phyloP scores from a whole-genome alignment of 345 rosid species.

The Moricandia arvensis region DNA sequence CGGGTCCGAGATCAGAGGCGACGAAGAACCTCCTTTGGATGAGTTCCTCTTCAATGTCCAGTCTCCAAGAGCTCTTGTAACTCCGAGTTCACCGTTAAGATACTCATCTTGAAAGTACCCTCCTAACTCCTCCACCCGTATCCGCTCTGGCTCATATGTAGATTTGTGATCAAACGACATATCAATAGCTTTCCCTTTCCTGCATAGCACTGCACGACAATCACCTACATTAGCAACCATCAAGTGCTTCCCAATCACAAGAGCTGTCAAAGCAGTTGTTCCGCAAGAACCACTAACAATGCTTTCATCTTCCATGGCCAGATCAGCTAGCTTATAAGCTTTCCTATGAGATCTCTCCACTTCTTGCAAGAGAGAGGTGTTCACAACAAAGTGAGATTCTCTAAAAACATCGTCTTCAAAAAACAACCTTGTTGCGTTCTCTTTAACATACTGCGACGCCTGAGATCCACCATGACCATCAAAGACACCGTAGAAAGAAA shows the following conservation, averaged over 20 bases:
- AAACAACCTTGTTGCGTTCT: constrained; percentile 72
- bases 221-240: constrained; percentile 92
- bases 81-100: constrained; percentile 64
- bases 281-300: constrained; percentile 60
- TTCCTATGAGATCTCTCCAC: constrained; percentile 59
- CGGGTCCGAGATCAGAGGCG: constrained; percentile 84
- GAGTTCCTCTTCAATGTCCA: constrained; percentile 62
- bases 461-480: constrained; percentile 88
- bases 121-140: constrained; percentile 61
- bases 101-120: constrained; percentile 66
- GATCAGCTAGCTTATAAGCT: constrained; percentile 72
- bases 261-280: constrained; percentile 84
- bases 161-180: constrained; percentile 86
- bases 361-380: constrained; percentile 34
- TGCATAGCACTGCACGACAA: constrained; percentile 83
- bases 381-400: neutral
- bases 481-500: constrained; percentile 82
- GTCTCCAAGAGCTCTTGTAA: constrained; percentile 84
- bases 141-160: constrained; percentile 51
- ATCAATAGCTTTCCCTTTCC: constrained; percentile 57
- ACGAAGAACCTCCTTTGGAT: constrained; percentile 29
- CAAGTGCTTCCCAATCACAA: constrained; percentile 73
- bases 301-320: constrained; percentile 56
- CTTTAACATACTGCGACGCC: constrained; percentile 74
- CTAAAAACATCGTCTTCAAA: constrained; percentile 77